A percentile compares a stretch with the other conserved stretches of the same genome.
Conservation (phyloP, 2,329 filamentous ascomycete species). For the Fusarium sp. region DNA sequence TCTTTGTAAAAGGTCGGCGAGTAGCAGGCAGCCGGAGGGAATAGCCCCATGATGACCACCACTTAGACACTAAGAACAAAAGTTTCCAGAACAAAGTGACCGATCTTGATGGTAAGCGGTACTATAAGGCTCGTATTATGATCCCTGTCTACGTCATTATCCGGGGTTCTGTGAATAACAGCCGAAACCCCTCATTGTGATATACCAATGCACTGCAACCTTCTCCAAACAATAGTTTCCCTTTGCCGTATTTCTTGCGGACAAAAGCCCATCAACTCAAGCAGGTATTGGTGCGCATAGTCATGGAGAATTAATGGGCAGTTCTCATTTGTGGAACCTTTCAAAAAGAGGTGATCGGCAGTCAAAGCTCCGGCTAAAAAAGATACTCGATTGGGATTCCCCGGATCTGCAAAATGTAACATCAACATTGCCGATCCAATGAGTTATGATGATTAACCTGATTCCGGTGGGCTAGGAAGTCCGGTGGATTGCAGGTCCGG, state of each 20-base stretch:
- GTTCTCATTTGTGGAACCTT: slow-evolving; percentile 30
- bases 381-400: background rate
- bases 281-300: slow-evolving; percentile 31
- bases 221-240: background rate
- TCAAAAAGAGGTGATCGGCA: background rate
- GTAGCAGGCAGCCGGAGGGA: background rate
- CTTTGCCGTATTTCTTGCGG: background rate
- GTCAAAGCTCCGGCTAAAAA: slow-evolving; percentile 6
- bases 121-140: background rate
- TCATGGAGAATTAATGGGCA: background rate
- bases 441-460: background rate
- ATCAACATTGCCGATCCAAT: slow-evolving; percentile 29
- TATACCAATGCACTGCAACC: background rate
- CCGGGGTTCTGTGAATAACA: background rate
- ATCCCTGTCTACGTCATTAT: background rate
- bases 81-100: background rate
- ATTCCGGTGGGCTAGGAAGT: background rate
- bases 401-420: slow-evolving; percentile 35
- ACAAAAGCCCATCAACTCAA: background rate
- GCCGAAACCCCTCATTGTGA: background rate
- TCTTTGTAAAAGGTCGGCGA: slow-evolving; percentile 3
- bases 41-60: background rate
- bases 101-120: too few species aligned
- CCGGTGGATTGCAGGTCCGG: background rate
- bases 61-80: background rate